Base-by-base conservation (phyloP, 2,329 filamentous ascomycete species). In the Fusarium mangiferae region DNA sequence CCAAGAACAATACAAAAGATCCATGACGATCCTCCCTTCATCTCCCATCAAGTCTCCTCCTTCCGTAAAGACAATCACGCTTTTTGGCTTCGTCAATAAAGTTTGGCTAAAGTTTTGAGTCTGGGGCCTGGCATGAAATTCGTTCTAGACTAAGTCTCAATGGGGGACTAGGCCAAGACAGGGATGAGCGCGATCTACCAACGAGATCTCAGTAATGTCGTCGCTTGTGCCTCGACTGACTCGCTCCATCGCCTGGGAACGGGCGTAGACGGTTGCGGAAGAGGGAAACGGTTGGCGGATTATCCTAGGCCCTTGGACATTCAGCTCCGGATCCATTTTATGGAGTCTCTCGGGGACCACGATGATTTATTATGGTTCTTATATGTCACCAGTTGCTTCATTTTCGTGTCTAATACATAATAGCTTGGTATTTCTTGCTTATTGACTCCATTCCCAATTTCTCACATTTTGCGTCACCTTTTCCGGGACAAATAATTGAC, bases 51-150 rank as follows among this genome's bases (percentile, higher is more conserved):
- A 33, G 5, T 15, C 11, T 2, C 6, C n/a, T 36, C 30, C 39
- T 28, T 57, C 14, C 22, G 20, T 22, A 13, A 46, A 24, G 11
- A 22, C 33, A 38, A 39, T 35, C 56, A 38, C 20, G 28, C 54
- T 28, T 55, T 44, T 49, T 61, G 30, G 41, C 45, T 41, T 36
- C 18, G 14, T 33, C 20, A 68, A 58, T 64, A 69, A 26, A 65
- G 58, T 69, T 69, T 33, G 12, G 13, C 66, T 65, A 69, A 41
- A 67, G 36, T 28, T 49, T 38, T 30, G 30, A 22, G 24, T 49
- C 36, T 59, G 35, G 35, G 35, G 35, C 28, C 30, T 61, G 28
- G 22, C n/a, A 68, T 51, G 62, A 36, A 33, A 42, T 35, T 28
- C 6, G 22, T 51, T 58, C 61, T 51, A 44, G 51, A 35, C 64